Evolutionary conservation across 2,329 filamentous ascomycete species (phyloP).

Genomic region (Cordyceps cateniannulata): DNA sequence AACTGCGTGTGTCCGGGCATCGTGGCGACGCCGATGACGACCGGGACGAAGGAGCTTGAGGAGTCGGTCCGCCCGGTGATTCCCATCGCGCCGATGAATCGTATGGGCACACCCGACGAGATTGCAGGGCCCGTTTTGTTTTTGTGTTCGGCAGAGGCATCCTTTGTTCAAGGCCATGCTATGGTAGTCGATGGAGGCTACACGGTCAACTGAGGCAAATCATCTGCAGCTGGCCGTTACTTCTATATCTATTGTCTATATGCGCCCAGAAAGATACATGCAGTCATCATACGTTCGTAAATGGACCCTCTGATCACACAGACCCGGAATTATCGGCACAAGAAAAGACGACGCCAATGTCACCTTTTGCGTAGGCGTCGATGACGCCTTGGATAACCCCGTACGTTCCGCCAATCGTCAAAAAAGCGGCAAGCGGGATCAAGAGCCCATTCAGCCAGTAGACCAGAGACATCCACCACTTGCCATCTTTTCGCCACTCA

Average conservation of each 20-base stretch:
- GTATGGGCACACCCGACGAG: constrained; percentile 44
- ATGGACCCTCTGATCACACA: neutral
- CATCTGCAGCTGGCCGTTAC: neutral
- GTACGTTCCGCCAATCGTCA: constrained; percentile 35
- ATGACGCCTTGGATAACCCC: constrained; percentile 45
- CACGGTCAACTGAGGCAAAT: constrained; percentile 34
- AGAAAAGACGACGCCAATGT: constrained; percentile 40
- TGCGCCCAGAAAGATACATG: neutral
- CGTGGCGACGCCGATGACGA: constrained; percentile 42
- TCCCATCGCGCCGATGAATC: constrained; percentile 41
- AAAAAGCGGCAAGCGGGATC: constrained; percentile 29
- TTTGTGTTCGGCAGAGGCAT: constrained; percentile 40
- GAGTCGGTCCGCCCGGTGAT: constrained; percentile 34
- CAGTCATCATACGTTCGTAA: neutral
- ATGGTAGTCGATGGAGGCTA: constrained; percentile 49
- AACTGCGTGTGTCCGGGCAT: constrained; percentile 35
- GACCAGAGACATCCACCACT: constrained; percentile 20
- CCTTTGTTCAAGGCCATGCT: constrained; percentile 46
- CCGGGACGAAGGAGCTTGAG: constrained; percentile 30
- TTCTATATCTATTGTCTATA: neutral
- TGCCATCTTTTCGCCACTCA: constrained; percentile 23
- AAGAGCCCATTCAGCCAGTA: constrained; percentile 30
- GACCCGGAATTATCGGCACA: constrained; percentile 39
- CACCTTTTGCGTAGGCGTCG: constrained; percentile 40
- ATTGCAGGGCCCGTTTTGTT: constrained; percentile 44